phyloP scores from a whole-genome alignment of 2,329 filamentous ascomycete genomes.

The Xylaria sp. region DNA sequence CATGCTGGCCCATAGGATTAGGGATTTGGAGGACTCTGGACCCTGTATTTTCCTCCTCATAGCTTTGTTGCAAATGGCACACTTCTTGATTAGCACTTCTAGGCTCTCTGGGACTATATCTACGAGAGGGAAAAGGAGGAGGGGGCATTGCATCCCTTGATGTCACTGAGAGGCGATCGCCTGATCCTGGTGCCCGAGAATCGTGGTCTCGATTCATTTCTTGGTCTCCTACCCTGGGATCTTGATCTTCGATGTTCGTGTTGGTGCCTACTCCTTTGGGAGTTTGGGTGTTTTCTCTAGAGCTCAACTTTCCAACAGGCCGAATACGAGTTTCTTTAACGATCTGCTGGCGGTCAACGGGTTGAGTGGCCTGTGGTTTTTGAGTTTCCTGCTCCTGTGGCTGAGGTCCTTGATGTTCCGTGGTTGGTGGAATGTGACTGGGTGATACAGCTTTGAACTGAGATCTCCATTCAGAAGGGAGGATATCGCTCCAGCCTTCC shows the following conservation, averaged over 20 bases:
- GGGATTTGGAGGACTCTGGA: background rate
- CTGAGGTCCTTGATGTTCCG: background rate
- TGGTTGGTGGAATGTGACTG: background rate
- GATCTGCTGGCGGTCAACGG: constrained; percentile 12
- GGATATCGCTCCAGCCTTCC: background rate
- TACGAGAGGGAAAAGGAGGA: constrained; percentile 30
- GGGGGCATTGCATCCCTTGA: constrained; percentile 38
- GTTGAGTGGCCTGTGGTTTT: background rate
- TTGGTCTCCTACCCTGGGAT: background rate
- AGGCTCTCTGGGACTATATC: background rate
- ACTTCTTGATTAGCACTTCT: background rate
- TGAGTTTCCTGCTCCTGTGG: background rate
- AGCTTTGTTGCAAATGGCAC: background rate
- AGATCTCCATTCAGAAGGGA: background rate
- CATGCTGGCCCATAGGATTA: background rate
- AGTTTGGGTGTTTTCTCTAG: background rate
- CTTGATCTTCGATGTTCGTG: background rate
- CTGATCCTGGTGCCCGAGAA: background rate
- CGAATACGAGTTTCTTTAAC: constrained; percentile 4
- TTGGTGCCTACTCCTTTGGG: background rate
- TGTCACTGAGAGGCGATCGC: constrained; percentile 23
- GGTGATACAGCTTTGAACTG: background rate
- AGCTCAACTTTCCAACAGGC: background rate
- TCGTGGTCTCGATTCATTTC: background rate
- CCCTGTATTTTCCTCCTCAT: background rate